These are phyloP conservation scores for Oenanthe javanica DNA, from an alignment of 140 eudicot genomes.

Conservation along the genomic window DNA sequence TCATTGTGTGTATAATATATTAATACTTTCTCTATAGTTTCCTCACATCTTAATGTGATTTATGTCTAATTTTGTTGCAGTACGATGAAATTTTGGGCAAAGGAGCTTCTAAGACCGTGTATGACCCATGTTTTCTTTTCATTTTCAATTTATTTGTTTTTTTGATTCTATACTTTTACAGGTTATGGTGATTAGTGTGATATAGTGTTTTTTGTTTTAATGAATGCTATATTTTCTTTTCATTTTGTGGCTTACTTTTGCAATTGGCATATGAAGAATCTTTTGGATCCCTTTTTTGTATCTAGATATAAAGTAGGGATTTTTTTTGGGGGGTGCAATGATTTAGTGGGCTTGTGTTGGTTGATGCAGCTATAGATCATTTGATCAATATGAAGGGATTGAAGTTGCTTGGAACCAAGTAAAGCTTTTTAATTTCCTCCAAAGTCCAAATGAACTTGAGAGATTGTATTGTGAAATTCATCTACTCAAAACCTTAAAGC, in stretches of 20 bases:
- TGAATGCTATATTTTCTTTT: neutral
- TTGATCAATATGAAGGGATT: constrained; percentile 84
- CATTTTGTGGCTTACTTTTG: neutral
- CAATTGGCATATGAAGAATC: neutral
- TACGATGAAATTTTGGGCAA: constrained; percentile 76
- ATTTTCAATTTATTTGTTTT: neutral
- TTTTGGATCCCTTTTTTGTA: constrained; percentile 2
- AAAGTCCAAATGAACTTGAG: constrained; percentile 59
- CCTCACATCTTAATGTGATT: neutral
- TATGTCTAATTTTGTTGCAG: constrained; percentile 31
- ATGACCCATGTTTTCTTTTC: constrained; percentile 12
- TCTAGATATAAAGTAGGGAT: too few species aligned
- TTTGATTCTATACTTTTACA: neutral
- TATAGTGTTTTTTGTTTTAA: neutral
- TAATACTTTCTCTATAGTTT: neutral
- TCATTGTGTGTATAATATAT: neutral
- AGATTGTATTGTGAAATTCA: constrained; percentile 74
- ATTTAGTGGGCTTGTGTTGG: neutral
- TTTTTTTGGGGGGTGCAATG: neutral
- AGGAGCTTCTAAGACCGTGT: constrained; percentile 88
- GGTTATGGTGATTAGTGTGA: neutral
- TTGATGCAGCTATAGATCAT: constrained; percentile 50
- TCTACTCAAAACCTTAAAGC: constrained; percentile 56
- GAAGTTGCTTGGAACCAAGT: constrained; percentile 94
- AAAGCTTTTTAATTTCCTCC: constrained; percentile 54